Conservation (phyloP, 2,329 filamentous ascomycete genomes). For the Cryphonectria parasitica region DNA sequence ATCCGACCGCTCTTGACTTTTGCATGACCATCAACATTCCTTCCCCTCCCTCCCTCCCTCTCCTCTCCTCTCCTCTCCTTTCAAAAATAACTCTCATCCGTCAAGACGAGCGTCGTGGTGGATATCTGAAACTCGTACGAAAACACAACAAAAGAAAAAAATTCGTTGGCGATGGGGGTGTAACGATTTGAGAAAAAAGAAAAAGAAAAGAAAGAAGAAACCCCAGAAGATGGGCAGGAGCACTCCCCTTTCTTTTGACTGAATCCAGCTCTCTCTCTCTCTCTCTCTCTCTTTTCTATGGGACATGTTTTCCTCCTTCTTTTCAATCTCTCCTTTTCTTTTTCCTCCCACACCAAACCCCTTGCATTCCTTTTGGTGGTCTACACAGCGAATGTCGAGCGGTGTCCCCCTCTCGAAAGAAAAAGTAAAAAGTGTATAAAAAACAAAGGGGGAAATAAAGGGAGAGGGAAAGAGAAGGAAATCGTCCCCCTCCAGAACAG, state of each 20-base stretch:
- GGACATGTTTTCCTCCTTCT: slow-evolving; percentile 1
- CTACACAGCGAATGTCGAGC: slow-evolving; percentile 1
- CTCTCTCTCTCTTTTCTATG: slow-evolving; percentile 5
- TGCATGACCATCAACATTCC: not conserved
- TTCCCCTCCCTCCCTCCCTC: not conserved
- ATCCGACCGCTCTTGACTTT: not conserved
- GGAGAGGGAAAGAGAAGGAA: not conserved
- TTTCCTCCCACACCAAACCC: not conserved
- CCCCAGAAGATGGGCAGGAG: not conserved
- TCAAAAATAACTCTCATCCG: not conserved
- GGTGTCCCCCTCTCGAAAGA: not conserved
- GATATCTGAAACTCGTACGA: not conserved
- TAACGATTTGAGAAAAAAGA: not conserved
- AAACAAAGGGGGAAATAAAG: not conserved
- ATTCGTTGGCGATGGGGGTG: not conserved
- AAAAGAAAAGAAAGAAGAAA: no score
- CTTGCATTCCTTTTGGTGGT: not conserved
- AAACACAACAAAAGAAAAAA: not conserved
- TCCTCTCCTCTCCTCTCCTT: not conserved
- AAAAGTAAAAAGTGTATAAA: slow-evolving; percentile 3
- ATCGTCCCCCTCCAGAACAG: not conserved
- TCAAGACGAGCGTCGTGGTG: not conserved
- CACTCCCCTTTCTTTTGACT: not conserved
- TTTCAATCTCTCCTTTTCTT: not conserved
- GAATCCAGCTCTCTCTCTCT: not conserved